Evolutionary conservation across 148 eudicot species (phyloP).

Genomic region (Tetragonia tetragonoides): DNA sequence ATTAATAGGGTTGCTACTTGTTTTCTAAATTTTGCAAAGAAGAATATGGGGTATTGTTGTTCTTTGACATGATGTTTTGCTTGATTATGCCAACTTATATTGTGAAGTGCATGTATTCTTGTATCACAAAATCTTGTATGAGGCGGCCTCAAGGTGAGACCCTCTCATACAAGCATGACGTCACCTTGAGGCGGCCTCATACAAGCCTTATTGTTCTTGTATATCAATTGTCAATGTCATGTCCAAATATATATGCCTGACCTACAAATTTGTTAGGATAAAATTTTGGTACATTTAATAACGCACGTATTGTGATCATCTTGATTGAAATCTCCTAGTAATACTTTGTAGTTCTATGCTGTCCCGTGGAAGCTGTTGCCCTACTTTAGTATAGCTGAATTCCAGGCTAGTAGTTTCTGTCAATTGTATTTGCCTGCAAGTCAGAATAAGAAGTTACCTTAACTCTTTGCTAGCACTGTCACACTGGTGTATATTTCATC

Average conservation of each 20-base stretch:
- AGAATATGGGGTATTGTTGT: not conserved
- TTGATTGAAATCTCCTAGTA: not conserved
- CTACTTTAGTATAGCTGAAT: not conserved
- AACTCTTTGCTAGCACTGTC: conserved; percentile 68
- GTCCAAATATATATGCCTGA: not conserved
- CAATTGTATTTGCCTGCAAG: not conserved
- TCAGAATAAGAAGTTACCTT: conserved; percentile 30
- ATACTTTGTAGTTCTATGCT: too few relatives aligned
- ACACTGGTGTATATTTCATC: conserved; percentile 98
- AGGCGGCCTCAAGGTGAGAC: too few relatives aligned
- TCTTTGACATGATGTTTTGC: not conserved
- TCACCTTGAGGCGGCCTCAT: too few relatives aligned
- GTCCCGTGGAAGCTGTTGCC: not conserved
- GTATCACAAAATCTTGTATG: too few relatives aligned
- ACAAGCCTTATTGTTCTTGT: too few relatives aligned
- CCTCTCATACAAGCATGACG: too few relatives aligned
- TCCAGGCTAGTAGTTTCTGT: not conserved
- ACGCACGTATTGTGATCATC: not conserved
- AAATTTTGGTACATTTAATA: not conserved
- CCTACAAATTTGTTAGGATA: not conserved
- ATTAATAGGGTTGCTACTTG: not conserved
- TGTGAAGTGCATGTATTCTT: too few relatives aligned
- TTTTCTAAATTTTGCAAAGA: not conserved
- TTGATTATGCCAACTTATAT: not conserved
- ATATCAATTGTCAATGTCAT: not conserved